Percentiles rank a stretch among this genome's conserved stretches.
Conservation (phyloP, 139 green algal genomes). For the Chlorella sp. region DNA sequence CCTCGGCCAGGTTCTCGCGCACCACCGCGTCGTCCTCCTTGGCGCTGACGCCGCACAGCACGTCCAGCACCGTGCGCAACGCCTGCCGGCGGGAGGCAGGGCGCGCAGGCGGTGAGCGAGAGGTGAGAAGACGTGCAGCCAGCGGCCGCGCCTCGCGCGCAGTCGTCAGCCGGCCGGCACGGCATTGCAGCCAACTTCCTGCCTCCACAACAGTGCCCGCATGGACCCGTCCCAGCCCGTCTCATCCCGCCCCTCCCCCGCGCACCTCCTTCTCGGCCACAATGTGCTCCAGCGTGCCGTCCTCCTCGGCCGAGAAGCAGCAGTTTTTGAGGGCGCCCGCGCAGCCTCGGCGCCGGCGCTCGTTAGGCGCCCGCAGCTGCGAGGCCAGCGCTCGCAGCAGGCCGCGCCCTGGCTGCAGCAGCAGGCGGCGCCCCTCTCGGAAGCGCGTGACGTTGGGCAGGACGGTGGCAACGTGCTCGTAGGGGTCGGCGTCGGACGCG, state of each 20-base stretch:
- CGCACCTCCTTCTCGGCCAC: constrained; percentile 34
- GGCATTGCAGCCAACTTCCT: no score
- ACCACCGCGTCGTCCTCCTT: constrained; percentile 49
- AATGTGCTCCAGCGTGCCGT: constrained; percentile 46
- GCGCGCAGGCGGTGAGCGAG: no score
- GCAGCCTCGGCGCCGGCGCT: constrained; percentile 50
- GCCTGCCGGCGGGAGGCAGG: constrained; percentile 15
- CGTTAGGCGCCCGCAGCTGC: constrained; percentile 50
- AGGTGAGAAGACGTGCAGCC: no score
- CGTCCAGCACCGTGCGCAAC: constrained; percentile 55
- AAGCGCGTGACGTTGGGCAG: constrained; percentile 76
- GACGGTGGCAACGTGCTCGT: constrained; percentile 70
- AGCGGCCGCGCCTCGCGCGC: no score
- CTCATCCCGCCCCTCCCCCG: no score
- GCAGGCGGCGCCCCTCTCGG: constrained; percentile 47
- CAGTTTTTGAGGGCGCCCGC: constrained; percentile 60
- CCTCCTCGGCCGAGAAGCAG: constrained; percentile 56
- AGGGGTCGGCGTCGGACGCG: constrained; percentile 43
- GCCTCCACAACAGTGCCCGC: no score
- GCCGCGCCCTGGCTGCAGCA: constrained; percentile 73
- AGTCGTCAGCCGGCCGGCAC: no score
- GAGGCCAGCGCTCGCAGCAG: constrained; percentile 58
- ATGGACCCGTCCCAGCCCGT: no score
- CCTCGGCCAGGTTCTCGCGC: constrained; percentile 62
- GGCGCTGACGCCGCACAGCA: constrained; percentile 41